Percentiles rank a stretch among this genome's conserved stretches.
Evolutionary conservation across 2,329 filamentous ascomycete species (phyloP).

Genomic region (Pseudogymnoascus sp.): DNA sequence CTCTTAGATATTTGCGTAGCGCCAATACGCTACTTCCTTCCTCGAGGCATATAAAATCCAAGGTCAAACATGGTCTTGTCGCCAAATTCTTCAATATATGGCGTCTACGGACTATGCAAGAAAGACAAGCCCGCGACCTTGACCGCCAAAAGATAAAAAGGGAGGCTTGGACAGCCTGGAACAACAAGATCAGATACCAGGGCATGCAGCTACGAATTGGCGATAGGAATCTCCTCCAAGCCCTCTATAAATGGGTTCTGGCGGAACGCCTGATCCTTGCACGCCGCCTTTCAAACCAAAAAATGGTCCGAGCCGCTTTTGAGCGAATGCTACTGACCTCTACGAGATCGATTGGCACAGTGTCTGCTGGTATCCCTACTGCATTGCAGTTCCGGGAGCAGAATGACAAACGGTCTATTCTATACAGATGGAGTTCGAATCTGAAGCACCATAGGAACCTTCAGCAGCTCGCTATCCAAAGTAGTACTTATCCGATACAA

Average conservation of each 20-base stretch:
- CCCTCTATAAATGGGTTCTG: conserved; percentile 54
- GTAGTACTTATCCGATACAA: conserved; percentile 19
- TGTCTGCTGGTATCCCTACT: conserved; percentile 20
- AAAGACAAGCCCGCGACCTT: conserved; percentile 39
- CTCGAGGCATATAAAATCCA: conserved; percentile 32
- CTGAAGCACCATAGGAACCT: conserved; percentile 17
- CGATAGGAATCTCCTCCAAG: conserved; percentile 45
- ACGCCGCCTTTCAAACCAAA: conserved; percentile 32
- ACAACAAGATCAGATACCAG: conserved; percentile 48
- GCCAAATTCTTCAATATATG: conserved; percentile 41
- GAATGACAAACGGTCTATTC: conserved; percentile 18
- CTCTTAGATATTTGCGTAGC: conserved; percentile 22
- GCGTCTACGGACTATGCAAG: conserved; percentile 36
- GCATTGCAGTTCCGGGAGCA: conserved; percentile 20
- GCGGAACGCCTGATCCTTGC: conserved; percentile 36
- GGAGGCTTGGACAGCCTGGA: conserved; percentile 54
- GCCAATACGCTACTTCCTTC: conserved; percentile 23
- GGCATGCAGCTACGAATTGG: conserved; percentile 45
- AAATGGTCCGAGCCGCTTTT: conserved; percentile 32
- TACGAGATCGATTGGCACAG: conserved; percentile 23
- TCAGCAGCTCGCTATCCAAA: conserved; percentile 18
- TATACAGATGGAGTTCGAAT: conserved; percentile 21
- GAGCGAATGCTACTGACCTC: conserved; percentile 33
- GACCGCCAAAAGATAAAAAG: conserved; percentile 45
- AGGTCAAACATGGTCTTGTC: conserved; percentile 37